These are phyloP conservation scores for Favolaschia claudopus DNA, from an alignment of 768 basidiomycete genomes.

Conservation along the genomic window DNA sequence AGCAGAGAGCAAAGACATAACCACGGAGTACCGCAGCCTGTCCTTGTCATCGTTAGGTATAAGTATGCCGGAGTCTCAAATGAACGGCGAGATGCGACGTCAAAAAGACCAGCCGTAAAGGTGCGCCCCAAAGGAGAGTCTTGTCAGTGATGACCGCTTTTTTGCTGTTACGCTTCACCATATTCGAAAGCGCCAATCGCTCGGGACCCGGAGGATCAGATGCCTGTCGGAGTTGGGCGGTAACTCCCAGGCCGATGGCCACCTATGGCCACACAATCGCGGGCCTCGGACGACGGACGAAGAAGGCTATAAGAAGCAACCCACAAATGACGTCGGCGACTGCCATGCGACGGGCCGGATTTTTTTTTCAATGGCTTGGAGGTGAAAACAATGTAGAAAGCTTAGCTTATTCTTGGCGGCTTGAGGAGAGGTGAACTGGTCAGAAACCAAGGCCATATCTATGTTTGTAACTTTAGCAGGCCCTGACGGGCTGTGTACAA, in stretches of 20 bases:
- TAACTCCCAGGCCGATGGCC: background rate
- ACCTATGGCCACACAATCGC: background rate
- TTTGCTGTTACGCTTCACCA: constrained; percentile 3
- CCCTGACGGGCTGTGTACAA: too few species aligned
- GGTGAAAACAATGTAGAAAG: too few species aligned
- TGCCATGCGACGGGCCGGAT: background rate
- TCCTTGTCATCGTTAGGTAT: background rate
- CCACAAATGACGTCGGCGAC: background rate
- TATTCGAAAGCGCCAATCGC: constrained; percentile 21
- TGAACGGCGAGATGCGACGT: constrained; percentile 17
- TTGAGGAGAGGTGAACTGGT: too few species aligned
- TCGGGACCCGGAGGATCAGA: constrained; percentile 20
- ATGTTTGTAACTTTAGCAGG: too few species aligned
- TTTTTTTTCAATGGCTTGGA: too few species aligned
- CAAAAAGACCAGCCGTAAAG: constrained; percentile 5
- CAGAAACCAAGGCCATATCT: too few species aligned
- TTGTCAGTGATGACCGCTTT: constrained; percentile 18
- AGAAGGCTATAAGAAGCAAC: background rate
- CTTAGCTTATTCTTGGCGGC: too few species aligned
- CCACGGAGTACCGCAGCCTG: background rate
- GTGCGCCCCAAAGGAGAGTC: constrained; percentile 13
- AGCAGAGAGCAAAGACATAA: constrained; percentile 12
- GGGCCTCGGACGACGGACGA: constrained; percentile 4
- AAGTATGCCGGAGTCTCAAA: constrained; percentile 16
- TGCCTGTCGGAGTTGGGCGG: constrained; percentile 14